Evolutionary conservation across 768 basidiomycete genomes (phyloP).

Genomic region (Boletellus ananiceps): DNA sequence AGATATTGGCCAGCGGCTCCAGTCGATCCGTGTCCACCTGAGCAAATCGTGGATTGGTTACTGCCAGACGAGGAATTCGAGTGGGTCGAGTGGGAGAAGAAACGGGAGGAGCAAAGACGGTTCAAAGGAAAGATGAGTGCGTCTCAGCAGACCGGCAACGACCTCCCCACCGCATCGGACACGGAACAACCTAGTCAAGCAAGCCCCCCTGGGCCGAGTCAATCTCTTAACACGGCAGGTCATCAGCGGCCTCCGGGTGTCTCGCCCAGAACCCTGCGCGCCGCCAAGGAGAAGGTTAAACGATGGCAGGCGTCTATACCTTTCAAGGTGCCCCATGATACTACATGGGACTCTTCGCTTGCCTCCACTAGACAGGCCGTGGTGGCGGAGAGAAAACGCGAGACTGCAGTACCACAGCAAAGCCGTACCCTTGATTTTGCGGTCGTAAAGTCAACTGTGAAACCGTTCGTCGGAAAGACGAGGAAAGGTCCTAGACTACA

Average conservation of each 20-base stretch:
- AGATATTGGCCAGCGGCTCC: constrained; percentile 24
- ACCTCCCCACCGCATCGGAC: constrained; percentile 2
- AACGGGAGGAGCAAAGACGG: constrained; percentile 18
- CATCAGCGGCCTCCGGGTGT: constrained; percentile 8
- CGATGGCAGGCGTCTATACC: constrained; percentile 33
- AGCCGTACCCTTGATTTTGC: constrained; percentile 37
- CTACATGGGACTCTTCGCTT: background rate
- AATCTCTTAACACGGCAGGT: background rate
- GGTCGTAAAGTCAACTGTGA: constrained; percentile 38
- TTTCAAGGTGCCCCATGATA: constrained; percentile 14
- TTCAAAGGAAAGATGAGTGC: constrained; percentile 15
- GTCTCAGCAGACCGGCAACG: constrained; percentile 5
- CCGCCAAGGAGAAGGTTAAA: constrained; percentile 34
- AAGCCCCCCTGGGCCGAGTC: background rate
- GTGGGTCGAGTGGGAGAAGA: constrained; percentile 45
- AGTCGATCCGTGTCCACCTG: constrained; percentile 20
- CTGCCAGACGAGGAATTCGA: constrained; percentile 46
- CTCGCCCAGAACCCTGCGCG: constrained; percentile 24
- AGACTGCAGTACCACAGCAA: constrained; percentile 13
- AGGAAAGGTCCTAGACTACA: constrained; percentile 6
- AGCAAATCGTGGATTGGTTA: constrained; percentile 29
- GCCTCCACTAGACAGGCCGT: constrained; percentile 6
- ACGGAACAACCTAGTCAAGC: constrained; percentile 1
- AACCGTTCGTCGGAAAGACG: constrained; percentile 22
- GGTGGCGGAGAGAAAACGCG: constrained; percentile 12